Base-by-base conservation (phyloP, 1,139 yeast species). In the Yamadazyma pseudoaaseri region DNA sequence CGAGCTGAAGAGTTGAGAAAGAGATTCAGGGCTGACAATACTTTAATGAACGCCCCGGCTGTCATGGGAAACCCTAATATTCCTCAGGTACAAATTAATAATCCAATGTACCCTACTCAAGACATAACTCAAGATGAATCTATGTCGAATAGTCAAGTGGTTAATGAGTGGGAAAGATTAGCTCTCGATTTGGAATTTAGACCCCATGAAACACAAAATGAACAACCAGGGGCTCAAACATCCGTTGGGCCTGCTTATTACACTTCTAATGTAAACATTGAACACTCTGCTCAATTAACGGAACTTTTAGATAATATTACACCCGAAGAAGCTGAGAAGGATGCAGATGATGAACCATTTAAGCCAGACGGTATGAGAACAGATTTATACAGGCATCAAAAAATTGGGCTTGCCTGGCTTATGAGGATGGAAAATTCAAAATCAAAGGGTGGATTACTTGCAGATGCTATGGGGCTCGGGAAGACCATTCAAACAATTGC, bases 381-480 rank as follows among this genome's bases (percentile, higher is more conserved):
- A 6, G 73, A 73, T 26, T 63, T 87, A 16, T 60, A 89, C 55
- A 86, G 81, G 44, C 97, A 92, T 62, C 98, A 92, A 60, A 70
- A 87, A 36, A 67, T 82, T 41, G 97, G 97, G 1, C 67, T 92
- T 18, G 73, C 81, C 3, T 92, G 97, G 97, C 62, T 92, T 45
- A 50, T 74, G 29, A 69, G 81, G 24, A 79, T 76, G 70, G 96
- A 87, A 48, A 61, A 66, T n/a, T 59, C 72, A 3, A 58, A 54
- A 20, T 60, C 67, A 3, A 72, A 71, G 41, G 97, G 97, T 17
- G 96, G 96, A 2, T 72, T 89, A 20, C 61, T 89, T 26, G 96
- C 96, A 1, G 97, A 89, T 60, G 96, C 86, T 62, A 89, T 89
- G 97, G 97, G 96, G 20, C 64, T 89, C 20, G 97, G 96, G 41